phyloP scores from a whole-genome alignment of 768 basidiomycete genomes.

The Phaeolepiota aurea region DNA sequence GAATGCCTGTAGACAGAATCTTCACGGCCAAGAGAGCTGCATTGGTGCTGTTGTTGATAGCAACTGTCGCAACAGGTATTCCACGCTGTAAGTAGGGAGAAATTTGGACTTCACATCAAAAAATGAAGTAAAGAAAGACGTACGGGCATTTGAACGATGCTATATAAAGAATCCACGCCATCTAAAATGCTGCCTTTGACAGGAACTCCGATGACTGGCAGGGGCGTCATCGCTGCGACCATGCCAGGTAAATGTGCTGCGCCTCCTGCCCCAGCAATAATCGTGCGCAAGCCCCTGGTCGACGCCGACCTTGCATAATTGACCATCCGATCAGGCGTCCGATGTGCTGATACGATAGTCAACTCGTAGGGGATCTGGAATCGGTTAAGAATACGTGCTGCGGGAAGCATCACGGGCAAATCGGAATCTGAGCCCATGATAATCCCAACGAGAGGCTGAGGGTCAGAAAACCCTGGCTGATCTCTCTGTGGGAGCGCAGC shows the following conservation, averaged over 20 bases:
- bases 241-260: constrained; percentile 98
- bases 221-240: constrained; percentile 89
- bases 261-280: constrained; percentile 97
- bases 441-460: constrained; percentile 76
- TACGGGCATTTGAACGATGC: constrained; percentile 99
- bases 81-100: constrained; percentile 54
- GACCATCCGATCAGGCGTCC: constrained; percentile 83
- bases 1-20: constrained; percentile 74
- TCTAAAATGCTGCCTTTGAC: constrained; percentile 92
- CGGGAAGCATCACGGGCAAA: constrained; percentile 87
- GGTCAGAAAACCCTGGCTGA: constrained; percentile 48
- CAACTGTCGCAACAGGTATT: constrained; percentile 94
- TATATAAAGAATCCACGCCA: constrained; percentile 94
- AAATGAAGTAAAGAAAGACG: constrained; percentile 20
- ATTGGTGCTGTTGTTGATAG: constrained; percentile 92
- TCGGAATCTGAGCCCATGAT: constrained; percentile 99
- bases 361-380: constrained; percentile 88
- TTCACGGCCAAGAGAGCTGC: constrained; percentile 88
- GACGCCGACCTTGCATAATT: constrained; percentile 74
- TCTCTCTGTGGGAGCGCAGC: constrained; percentile 36
- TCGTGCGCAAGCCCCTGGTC: constrained; percentile 54
- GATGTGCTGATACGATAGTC: constrained; percentile 93
- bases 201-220: constrained; percentile 95
- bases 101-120: constrained; percentile 2
- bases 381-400: constrained; percentile 74